Base-by-base conservation (phyloP, 148 eudicot species). In the Dianthus caryophyllus region DNA sequence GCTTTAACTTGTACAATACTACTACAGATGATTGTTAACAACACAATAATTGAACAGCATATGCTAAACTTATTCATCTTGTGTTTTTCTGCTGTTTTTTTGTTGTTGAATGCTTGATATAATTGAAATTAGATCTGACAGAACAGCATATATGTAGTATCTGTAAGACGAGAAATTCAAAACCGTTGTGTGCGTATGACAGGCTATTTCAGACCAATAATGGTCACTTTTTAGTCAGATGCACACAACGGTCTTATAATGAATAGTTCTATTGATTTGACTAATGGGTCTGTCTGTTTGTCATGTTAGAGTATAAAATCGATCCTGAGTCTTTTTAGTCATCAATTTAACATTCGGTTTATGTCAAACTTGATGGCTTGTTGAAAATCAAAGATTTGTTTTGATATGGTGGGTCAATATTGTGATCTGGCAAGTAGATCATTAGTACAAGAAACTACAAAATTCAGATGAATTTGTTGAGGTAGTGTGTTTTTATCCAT, bases 361-460 rank as follows among this genome's bases (percentile, higher is more conserved):
- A 13, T 41, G 79, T 76, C 79, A 71, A 66, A 0, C 66, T 51
- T 76, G 71, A 71, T 59, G 47, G 67, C 71, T 73, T 50, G 22
- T 39, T 38, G 16, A 18, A 65, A 59, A 36, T 64, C 64, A 54
- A 54, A 16, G 67, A 62, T 63, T 44, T 41, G 18, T 26, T 16
- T 51, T 20, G 30, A 22, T 61, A 9, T 39, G 20, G 65, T 61
- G 65, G 65, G 65, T 41, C 64, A 20, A 60, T 18, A 33, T 25
- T 9, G 62, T 58, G 41, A 31, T 29, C 13, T 60, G 26, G 25
- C 24, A 36, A n/a, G 25, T 1, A 9, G 15, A 60, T 60, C 22
- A 60, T 6, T 13, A 60, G 47, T 60, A 25, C 33, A 60, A 58
- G 62, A 31, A 29, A 58, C 21, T 18, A 56, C 13, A 29, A 15